Evolutionary conservation across 371 early-diverging fungal species (phyloP), one percentile per base, ranked within the genome.

Genomic region (Basidiobolus meristosporus): DNA sequence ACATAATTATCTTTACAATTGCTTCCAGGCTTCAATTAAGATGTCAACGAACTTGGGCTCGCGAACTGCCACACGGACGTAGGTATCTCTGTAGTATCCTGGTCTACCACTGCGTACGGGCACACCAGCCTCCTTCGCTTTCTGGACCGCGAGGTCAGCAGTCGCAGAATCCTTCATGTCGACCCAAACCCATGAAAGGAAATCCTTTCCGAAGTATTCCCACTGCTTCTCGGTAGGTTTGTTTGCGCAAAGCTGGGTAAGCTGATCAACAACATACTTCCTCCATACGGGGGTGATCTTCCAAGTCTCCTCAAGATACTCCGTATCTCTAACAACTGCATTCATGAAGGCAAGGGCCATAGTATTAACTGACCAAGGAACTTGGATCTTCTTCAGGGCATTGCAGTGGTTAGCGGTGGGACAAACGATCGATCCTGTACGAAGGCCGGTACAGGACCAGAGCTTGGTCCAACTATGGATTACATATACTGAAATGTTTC

Each of bases 391-490:
- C 44, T 74, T 66, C 41, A 86, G 56, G 1, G 62, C 65, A 7
- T 68, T 62, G 46, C 76, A 75, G 44, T 81, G 79, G 3, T 53
- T 54, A 3, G 47, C 62, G 0, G 82, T 83, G 9, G 86, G 84
- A 48, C 84, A 79, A 28, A 86, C 72, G 11, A 86, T 70, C 0
- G 84, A 83, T 16, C 86, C 86, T n/a, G 84, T 57, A 31, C 86
- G 77, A 21, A 86, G 61, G 12, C 86, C 86, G 1, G 86, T 81
- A 59, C 86, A 86, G 21, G 78, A 82, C 86, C 86, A 86, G 36
- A 86, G 65, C 59, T 86, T 86, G 40, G 86, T 86, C 86, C 86
- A 86, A 15, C 82, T 82, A 55, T 86, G 86, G 56, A 86, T 82
- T 15, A 86, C 66, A 48, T 78, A 82, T 37, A 85, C 63, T 12